phyloP scores from a whole-genome alignment of 345 rosid species.

The Murraya paniculata region DNA sequence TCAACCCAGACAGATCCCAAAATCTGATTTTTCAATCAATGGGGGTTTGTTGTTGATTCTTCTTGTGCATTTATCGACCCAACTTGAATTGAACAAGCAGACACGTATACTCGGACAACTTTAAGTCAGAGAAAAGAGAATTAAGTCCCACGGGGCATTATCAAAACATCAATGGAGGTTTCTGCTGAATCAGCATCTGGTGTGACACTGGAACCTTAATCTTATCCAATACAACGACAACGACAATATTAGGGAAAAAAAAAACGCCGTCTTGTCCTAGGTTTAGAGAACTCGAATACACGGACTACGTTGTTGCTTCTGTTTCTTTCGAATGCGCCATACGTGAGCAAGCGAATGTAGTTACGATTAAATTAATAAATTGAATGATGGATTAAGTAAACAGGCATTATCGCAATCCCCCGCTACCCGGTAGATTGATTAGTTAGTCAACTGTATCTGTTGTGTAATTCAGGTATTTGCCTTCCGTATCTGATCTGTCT shows the following conservation, averaged over 20 bases:
- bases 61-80: too few species aligned
- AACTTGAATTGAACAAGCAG: not conserved
- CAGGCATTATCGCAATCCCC: too few species aligned
- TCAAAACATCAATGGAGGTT: not conserved
- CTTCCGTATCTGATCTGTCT: too few species aligned
- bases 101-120: not conserved
- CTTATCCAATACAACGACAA: conserved; percentile 3
- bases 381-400: too few species aligned
- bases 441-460: too few species aligned
- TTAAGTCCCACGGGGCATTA: not conserved
- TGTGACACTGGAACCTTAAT: not conserved
- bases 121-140: not conserved
- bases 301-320: not conserved
- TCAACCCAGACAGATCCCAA: not conserved
- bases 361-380: too few species aligned
- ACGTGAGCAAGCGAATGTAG: not conserved
- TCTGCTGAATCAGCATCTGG: not conserved
- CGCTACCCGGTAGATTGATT: too few species aligned
- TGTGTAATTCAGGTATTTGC: too few species aligned
- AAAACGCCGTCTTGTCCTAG: not conserved
- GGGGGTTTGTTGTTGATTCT: too few species aligned
- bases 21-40: not conserved
- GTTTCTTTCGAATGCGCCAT: not conserved
- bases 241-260: too few species aligned
- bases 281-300: not conserved